Percentiles rank a stretch among this genome's conserved stretches.
Evolutionary conservation across 106 monocot species (phyloP).

Genomic region (Xerophyta viscosa): DNA sequence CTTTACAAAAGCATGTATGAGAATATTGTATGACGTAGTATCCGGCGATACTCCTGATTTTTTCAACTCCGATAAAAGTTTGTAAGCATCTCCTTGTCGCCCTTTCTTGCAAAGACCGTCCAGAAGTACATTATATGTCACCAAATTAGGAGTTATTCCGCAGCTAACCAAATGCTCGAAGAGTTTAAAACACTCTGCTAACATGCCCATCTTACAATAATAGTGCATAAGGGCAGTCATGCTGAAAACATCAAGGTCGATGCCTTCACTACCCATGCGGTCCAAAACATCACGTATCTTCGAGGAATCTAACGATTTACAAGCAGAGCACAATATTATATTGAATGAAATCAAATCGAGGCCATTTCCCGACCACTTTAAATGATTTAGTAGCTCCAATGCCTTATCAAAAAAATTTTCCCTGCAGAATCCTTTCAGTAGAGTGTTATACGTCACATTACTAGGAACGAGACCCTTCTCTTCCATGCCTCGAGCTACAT

Average conservation of each 20-base stretch:
- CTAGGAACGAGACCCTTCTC: constrained; percentile 24
- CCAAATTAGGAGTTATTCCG: constrained; percentile 19
- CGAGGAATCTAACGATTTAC: constrained; percentile 29
- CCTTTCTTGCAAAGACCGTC: constrained; percentile 29
- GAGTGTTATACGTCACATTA: constrained; percentile 37
- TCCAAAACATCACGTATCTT: constrained; percentile 25
- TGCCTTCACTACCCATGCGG: constrained; percentile 25
- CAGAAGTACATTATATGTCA: constrained; percentile 41
- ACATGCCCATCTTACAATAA: constrained; percentile 17
- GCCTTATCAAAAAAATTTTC: constrained; percentile 32
- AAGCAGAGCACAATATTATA: constrained; percentile 43
- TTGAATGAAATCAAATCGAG: constrained; percentile 49
- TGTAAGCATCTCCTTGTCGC: constrained; percentile 12
- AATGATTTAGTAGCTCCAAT: constrained; percentile 21
- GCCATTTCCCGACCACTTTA: constrained; percentile 12
- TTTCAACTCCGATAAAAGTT: constrained; percentile 24
- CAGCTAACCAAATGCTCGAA: constrained; percentile 29
- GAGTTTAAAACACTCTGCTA: constrained; percentile 8
- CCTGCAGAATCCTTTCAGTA: constrained; percentile 45
- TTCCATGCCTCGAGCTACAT: constrained; percentile 14
- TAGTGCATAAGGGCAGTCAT: constrained; percentile 39
- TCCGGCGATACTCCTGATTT: constrained; percentile 21
- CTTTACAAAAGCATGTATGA: constrained; percentile 30
- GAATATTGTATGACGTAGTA: constrained; percentile 49
- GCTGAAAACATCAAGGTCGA: constrained; percentile 23